Base-by-base conservation (phyloP, 768 basidiomycete genomes). In the Mycena filopes region DNA sequence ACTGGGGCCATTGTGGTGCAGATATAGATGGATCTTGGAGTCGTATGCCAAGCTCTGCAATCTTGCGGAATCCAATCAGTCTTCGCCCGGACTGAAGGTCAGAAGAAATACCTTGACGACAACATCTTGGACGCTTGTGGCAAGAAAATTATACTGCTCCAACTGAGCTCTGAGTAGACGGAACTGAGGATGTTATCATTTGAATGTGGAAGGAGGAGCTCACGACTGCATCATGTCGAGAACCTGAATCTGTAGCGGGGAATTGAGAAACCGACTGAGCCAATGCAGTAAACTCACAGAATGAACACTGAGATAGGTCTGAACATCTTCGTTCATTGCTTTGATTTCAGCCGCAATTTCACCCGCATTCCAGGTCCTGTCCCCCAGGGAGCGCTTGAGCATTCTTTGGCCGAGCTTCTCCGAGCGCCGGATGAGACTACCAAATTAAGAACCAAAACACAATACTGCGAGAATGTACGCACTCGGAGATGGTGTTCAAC, bases 201-300 rank as follows among this genome's bases (percentile, higher is more conserved):
- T n/a, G n/a, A n/a, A n/a, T n/a, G n/a, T n/a, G n/a, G 18, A 20
- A 49, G 31, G 3, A 3, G 26, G 31, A 15, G 20, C 10, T 28
- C 31, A 53, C 50, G 50, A 53, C 8, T 53, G 50, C 31, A 53
- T 53, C 7, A 53, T n/a, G 38, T 53, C 50, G 11, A 53, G 31
- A 9, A 15, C 25, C 38, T 53, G 20, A n/a, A 38, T 23, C 50
- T n/a, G n/a, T 53, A 28, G 16, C 21, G 20, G 18, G 8, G 20
- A 33, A 23, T 53, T 53, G n/a, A 21, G 38, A 13, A 23, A 23
- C 11, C 29, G 7, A 33, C 11, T 7, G 38, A 21, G 29, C 8
- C 7, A 36, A 2, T 11, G 12, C 12, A 9, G 12, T 9, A 20
- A n/a, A 53, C 31, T 16, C 5, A 53, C 50, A 16, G 25, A 31